phyloP scores from a whole-genome alignment of 768 basidiomycete species.

The Calocera viscosa region DNA sequence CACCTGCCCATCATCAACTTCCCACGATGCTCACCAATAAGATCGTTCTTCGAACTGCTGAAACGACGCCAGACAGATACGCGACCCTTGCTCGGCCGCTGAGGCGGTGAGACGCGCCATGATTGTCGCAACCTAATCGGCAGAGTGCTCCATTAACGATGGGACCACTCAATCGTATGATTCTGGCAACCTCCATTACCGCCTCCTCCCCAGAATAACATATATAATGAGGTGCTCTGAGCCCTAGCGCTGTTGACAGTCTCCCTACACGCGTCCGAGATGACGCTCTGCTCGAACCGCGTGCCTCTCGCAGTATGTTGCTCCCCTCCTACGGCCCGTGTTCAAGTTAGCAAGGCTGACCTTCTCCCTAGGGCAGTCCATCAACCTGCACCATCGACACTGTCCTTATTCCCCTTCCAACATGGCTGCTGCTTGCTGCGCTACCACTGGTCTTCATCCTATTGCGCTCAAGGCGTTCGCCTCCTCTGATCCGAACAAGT shows the following conservation, averaged over 20 bases:
- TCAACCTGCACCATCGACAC: not conserved
- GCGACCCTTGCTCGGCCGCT: not conserved
- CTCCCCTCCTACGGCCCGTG: not conserved
- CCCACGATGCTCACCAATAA: no score
- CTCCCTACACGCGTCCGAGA: not conserved
- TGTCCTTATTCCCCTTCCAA: not conserved
- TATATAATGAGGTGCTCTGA: not conserved
- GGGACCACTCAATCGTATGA: not conserved
- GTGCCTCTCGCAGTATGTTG: not conserved
- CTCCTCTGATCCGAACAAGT: not conserved
- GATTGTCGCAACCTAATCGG: not conserved
- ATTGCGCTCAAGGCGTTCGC: not conserved
- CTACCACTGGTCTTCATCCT: not conserved
- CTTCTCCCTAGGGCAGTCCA: not conserved
- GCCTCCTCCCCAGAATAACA: not conserved
- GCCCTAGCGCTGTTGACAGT: not conserved
- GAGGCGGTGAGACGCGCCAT: not conserved
- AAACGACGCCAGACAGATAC: no score
- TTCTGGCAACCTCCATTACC: not conserved
- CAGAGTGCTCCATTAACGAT: not conserved
- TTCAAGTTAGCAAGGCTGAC: not conserved
- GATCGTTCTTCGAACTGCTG: no score
- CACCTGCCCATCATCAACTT: no score
- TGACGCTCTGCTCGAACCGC: not conserved
- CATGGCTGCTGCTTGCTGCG: not conserved